Evolutionary conservation across 23 red algal species (phyloP).

Genomic region (Gracilaria gracilis): DNA sequence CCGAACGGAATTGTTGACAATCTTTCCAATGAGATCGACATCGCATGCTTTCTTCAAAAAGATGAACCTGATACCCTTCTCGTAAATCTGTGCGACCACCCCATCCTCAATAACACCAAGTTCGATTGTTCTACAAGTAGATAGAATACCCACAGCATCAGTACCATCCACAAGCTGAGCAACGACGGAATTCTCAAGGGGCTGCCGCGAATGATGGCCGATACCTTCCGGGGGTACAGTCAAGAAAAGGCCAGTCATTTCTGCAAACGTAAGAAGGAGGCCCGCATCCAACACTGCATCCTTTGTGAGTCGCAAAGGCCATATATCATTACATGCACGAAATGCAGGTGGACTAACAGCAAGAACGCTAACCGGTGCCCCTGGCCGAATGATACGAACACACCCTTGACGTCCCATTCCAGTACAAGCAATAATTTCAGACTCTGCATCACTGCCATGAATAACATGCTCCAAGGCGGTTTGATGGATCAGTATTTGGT

Average conservation of each 20-base stretch:
- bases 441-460: constrained; percentile 36
- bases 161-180: constrained; percentile 59
- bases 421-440: constrained; percentile 51
- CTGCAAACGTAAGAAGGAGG: constrained; percentile 61
- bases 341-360: constrained; percentile 45
- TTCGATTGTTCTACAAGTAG: constrained; percentile 33
- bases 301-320: constrained; percentile 33
- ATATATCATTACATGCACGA: constrained; percentile 68
- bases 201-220: neutral
- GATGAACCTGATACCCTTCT: constrained; percentile 49
- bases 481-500: constrained; percentile 8
- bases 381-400: constrained; percentile 56
- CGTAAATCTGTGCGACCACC: constrained; percentile 58
- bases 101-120: constrained; percentile 53
- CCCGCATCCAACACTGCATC: constrained; percentile 23
- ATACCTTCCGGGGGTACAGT: constrained; percentile 5
- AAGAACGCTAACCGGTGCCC: constrained; percentile 60
- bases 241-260: constrained; percentile 48
- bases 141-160: constrained; percentile 46
- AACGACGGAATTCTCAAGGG: constrained; percentile 14
- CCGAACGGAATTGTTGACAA: constrained; percentile 1
- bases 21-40: constrained; percentile 38
- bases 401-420: constrained; percentile 49
- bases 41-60: constrained; percentile 19
- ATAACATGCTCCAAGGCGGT: constrained; percentile 49